These are phyloP conservation scores for Nadsonia fulvescens DNA, from an alignment of 805 yeast species.

Conservation along the genomic window DNA sequence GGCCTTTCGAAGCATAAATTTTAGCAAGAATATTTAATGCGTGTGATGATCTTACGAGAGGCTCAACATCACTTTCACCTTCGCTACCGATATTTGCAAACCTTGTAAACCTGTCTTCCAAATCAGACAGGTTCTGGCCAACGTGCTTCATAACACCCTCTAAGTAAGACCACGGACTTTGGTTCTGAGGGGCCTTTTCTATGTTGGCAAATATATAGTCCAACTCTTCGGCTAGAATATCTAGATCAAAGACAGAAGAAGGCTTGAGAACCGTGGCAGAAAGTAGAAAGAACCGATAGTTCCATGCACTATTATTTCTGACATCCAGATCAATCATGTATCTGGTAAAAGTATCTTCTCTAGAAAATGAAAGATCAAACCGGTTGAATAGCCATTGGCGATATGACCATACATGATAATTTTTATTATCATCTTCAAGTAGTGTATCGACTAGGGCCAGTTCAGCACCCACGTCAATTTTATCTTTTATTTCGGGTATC, in stretches of 20 bases:
- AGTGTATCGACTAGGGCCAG: constrained; percentile 45
- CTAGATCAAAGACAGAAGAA: constrained; percentile 26
- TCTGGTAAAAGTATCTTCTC: constrained; percentile 36
- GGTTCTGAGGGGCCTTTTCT: constrained; percentile 53
- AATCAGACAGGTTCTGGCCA: constrained; percentile 17
- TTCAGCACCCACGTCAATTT: constrained; percentile 28
- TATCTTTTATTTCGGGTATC: constrained; percentile 10
- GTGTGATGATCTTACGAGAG: constrained; percentile 29
- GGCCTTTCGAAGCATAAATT: constrained; percentile 22
- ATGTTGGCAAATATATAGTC: constrained; percentile 34
- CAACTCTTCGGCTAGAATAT: constrained; percentile 26
- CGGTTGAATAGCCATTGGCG: constrained; percentile 60
- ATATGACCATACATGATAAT: constrained; percentile 94
- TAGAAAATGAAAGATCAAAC: constrained; percentile 8
- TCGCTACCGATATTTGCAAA: constrained; percentile 21
- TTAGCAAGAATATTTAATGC: constrained; percentile 49
- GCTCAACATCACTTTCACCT: constrained; percentile 9
- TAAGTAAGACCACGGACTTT: constrained; percentile 74
- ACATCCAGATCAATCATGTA: constrained; percentile 40
- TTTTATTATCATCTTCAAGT: constrained; percentile 66
- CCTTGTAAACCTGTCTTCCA: constrained; percentile 28
- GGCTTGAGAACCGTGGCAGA: constrained; percentile 82
- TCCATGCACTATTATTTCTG: constrained; percentile 88
- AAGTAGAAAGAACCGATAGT: constrained; percentile 52
- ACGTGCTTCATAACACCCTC: constrained; percentile 31